Conservation (phyloP, 2,329 filamentous ascomycete species). For the Orbilia blumenaviensis region DNA sequence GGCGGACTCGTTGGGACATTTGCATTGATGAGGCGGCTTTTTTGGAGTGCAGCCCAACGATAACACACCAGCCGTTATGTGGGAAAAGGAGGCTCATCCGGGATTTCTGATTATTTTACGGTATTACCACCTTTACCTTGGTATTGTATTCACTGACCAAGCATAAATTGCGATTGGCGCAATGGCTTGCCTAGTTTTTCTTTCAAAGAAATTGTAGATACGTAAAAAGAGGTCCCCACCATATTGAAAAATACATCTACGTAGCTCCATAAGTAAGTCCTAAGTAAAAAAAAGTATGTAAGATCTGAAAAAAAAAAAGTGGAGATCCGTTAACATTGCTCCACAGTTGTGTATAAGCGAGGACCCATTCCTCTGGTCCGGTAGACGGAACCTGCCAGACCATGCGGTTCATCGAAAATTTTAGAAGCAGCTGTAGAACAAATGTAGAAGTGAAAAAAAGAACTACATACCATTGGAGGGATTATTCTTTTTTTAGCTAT, state of each 20-base stretch:
- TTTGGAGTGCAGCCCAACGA: too few relatives aligned
- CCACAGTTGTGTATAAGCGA: constrained; percentile 17
- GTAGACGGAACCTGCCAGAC: constrained; percentile 19
- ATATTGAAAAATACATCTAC: neutral
- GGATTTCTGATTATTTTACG: too few relatives aligned
- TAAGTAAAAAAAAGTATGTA: neutral
- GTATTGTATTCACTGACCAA: too few relatives aligned
- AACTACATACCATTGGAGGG: neutral
- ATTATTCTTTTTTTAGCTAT: constrained; percentile 11
- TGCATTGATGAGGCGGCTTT: neutral
- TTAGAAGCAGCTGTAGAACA: neutral
- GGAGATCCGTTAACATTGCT: neutral
- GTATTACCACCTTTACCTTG: too few relatives aligned
- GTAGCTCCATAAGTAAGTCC: too few relatives aligned
- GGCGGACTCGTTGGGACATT: too few relatives aligned
- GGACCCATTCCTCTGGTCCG: constrained; percentile 4
- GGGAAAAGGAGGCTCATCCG: too few relatives aligned
- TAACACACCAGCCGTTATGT: too few relatives aligned
- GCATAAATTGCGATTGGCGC: constrained; percentile 32
- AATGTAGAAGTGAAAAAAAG: too few relatives aligned
- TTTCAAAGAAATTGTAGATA: too few relatives aligned
- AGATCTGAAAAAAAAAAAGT: neutral
- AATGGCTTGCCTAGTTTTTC: too few relatives aligned
- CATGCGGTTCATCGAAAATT: neutral
- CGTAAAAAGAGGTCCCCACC: neutral